Conservation (phyloP, 768 basidiomycete species). For the Suillus occidentalis region DNA sequence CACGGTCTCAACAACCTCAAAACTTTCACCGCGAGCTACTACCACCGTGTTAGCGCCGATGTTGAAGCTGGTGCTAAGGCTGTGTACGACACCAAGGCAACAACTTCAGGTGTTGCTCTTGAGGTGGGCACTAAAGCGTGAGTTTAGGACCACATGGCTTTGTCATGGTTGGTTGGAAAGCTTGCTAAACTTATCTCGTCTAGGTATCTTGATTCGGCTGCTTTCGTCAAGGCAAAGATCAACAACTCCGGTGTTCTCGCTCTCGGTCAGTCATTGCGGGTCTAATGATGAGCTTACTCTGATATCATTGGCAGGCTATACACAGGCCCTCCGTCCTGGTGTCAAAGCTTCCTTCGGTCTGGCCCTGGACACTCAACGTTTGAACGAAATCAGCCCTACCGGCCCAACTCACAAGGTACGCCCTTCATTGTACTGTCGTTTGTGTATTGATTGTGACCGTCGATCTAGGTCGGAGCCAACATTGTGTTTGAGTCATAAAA, state of each 20-base stretch:
- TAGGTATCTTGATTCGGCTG: conserved; percentile 82
- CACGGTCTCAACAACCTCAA: conserved; percentile 95
- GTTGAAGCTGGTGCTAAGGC: conserved; percentile 97
- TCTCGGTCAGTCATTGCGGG: conserved; percentile 51
- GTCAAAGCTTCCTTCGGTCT: conserved; percentile 93
- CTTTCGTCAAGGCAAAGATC: conserved; percentile 98
- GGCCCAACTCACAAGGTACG: conserved; percentile 78
- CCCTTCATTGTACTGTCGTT: conserved; percentile 4
- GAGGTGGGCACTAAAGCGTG: conserved; percentile 96
- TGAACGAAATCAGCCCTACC: conserved; percentile 67
- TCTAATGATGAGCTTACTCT: conserved; percentile 7
- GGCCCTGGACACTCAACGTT: conserved; percentile 89
- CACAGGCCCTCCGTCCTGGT: conserved; percentile 90
- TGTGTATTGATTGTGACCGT: background rate
- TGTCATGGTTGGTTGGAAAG: background rate
- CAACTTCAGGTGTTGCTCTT: conserved; percentile 80
- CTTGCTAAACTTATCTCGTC: conserved; percentile 2
- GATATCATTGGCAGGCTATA: conserved; percentile 59
- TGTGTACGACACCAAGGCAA: conserved; percentile 91
- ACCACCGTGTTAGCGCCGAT: conserved; percentile 90
- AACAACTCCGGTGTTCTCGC: conserved; percentile 93
- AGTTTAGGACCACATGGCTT: conserved; percentile 31
- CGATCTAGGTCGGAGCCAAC: conserved; percentile 63
- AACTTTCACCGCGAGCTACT: conserved; percentile 94
- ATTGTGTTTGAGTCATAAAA: conserved; percentile 72